phyloP scores from a whole-genome alignment of 768 basidiomycete genomes.

The Rickenella mellea region DNA sequence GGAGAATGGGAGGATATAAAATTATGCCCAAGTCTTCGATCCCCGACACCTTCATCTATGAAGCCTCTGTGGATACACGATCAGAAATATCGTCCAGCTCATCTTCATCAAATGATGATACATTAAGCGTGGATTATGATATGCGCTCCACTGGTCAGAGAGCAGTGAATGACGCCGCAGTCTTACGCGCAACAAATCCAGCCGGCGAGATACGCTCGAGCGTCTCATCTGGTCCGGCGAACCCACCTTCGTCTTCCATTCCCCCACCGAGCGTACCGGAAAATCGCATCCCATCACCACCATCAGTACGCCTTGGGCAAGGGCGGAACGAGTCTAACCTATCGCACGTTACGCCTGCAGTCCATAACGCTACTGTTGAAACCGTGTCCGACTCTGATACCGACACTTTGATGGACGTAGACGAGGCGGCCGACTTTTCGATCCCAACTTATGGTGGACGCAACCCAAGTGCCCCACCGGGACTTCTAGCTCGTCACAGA shows the following conservation, averaged over 20 bases:
- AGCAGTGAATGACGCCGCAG: not conserved
- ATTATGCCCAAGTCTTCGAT: not conserved
- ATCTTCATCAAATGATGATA: not conserved
- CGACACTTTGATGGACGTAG: not conserved
- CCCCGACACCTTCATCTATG: not conserved
- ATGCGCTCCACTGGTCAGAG: not conserved
- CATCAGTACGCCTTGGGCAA: not conserved
- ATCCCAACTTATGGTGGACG: no score
- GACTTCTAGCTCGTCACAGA: no score
- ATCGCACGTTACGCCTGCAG: not conserved
- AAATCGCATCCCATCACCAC: no score
- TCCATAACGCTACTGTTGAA: not conserved
- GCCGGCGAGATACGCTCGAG: not conserved
- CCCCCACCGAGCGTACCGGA: no score
- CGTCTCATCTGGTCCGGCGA: not conserved
- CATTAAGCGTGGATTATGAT: not conserved
- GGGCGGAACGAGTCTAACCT: not conserved
- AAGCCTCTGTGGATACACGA: not conserved
- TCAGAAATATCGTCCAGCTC: not conserved
- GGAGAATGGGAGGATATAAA: not conserved
- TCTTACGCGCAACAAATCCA: not conserved
- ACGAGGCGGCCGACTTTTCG: not conserved
- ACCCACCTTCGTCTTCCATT: not conserved
- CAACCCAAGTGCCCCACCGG: no score
- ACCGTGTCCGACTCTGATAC: no score